phyloP scores from a whole-genome alignment of 1,139 yeast genomes.

The Petasospora rhodanensis region DNA sequence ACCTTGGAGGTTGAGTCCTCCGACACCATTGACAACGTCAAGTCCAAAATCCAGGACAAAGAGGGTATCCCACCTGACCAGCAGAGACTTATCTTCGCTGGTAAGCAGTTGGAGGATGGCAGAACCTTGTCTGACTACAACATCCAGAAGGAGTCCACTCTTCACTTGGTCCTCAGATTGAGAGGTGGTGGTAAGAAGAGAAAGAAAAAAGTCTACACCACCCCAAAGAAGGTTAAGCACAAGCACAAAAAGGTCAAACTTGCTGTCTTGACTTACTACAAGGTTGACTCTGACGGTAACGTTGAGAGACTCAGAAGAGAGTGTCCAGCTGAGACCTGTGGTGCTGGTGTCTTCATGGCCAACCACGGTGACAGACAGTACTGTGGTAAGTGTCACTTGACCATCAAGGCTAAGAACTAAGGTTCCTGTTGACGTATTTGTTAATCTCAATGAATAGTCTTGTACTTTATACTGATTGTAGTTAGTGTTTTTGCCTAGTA shows the following conservation, averaged over 20 bases:
- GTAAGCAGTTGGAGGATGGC: constrained; percentile 99
- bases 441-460: too few relatives aligned
- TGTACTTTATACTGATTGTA: neutral
- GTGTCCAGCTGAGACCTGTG: constrained; percentile 91
- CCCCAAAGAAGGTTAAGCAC: constrained; percentile 99
- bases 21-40: constrained; percentile 98
- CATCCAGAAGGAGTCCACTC: constrained; percentile 99
- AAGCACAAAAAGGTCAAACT: constrained; percentile 99
- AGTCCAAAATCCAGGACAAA: constrained; percentile 98
- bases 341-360: constrained; percentile 99
- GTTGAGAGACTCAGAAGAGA: constrained; percentile 99
- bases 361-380: constrained; percentile 97
- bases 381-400: constrained; percentile 99
- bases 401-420: constrained; percentile 52
- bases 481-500: too few relatives aligned
- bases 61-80: constrained; percentile 99
- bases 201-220: constrained; percentile 99
- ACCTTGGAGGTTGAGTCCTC: constrained; percentile 99
- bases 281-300: constrained; percentile 97
- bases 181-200: constrained; percentile 99
- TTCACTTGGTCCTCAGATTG: constrained; percentile 96
- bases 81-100: constrained; percentile 99
- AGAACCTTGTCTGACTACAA: constrained; percentile 99
- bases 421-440: constrained; percentile 1
- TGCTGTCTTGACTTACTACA: constrained; percentile 99